Conservation (phyloP, 2,329 filamentous ascomycete genomes). For the Colletotrichum truncatum region DNA sequence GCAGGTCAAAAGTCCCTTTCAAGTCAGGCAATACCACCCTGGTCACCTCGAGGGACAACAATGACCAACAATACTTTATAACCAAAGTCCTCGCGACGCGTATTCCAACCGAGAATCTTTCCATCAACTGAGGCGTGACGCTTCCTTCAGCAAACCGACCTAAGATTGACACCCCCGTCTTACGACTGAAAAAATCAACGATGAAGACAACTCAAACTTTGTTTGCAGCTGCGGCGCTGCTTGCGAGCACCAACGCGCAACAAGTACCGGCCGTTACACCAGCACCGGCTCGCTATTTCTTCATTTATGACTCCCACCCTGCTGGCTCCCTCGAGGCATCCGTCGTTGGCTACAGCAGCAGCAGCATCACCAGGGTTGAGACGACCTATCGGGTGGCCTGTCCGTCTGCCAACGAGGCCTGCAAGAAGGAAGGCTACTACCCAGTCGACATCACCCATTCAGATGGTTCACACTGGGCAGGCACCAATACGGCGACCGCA, state of each 20-base stretch:
- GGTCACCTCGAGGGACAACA: neutral
- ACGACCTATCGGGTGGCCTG: slow-evolving; percentile 11
- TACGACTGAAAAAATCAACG: neutral
- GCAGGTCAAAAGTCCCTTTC: neutral
- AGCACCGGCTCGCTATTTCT: slow-evolving; percentile 12
- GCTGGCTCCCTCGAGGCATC: slow-evolving; percentile 21
- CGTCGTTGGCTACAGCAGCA: slow-evolving; percentile 7
- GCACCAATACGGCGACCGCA: slow-evolving; percentile 19
- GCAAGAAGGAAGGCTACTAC: slow-evolving; percentile 14
- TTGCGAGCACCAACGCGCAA: neutral
- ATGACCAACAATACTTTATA: no score
- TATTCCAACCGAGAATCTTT: no score
- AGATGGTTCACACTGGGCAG: slow-evolving; percentile 6
- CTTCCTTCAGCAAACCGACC: no score
- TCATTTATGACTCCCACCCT: slow-evolving; percentile 18
- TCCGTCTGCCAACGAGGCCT: slow-evolving; percentile 7
- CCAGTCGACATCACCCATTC: slow-evolving; percentile 9
- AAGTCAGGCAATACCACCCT: neutral
- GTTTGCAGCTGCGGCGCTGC: neutral
- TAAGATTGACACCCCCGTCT: no score
- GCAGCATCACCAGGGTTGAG: neutral
- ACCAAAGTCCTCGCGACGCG: neutral
- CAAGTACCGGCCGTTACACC: neutral
- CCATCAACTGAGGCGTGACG: no score
- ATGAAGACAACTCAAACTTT: neutral